These are phyloP conservation scores for Cardamine occulta DNA, from an alignment of 345 rosid genomes.

Conservation along the genomic window DNA sequence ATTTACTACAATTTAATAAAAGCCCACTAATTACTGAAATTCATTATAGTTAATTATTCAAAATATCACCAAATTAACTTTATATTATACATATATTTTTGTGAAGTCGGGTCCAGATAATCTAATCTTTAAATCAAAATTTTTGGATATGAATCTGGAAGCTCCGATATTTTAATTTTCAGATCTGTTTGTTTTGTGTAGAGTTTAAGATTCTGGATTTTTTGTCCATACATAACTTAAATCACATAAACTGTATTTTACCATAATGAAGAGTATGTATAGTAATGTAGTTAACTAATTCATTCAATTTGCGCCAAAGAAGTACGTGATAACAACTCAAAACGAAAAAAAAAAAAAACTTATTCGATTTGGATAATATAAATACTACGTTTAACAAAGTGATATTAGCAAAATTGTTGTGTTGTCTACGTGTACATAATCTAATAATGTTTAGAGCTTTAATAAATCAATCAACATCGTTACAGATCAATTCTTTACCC, in stretches of 20 bases:
- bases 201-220: too few species aligned
- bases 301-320: neutral
- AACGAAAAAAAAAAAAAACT: too few species aligned
- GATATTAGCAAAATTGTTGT: neutral
- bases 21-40: neutral
- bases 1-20: neutral
- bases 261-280: too few species aligned
- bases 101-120: too few species aligned
- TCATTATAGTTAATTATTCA: neutral
- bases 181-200: too few species aligned
- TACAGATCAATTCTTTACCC: conserved; percentile 6
- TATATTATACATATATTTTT: too few species aligned
- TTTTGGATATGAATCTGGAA: too few species aligned
- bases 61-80: neutral
- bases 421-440: neutral
- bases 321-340: neutral
- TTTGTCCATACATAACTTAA: too few species aligned
- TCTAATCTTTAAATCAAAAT: neutral
- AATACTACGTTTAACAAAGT: neutral
- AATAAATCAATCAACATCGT: conserved; percentile 34
- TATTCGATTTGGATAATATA: neutral
- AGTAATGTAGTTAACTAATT: too few species aligned
- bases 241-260: too few species aligned
- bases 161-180: too few species aligned
- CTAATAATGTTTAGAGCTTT: conserved; percentile 25